Evolutionary conservation across 2,329 filamentous ascomycete genomes (phyloP), one percentile per base, ranked within the genome.

Genomic region (Aaosphaeria pasadenensis): DNA sequence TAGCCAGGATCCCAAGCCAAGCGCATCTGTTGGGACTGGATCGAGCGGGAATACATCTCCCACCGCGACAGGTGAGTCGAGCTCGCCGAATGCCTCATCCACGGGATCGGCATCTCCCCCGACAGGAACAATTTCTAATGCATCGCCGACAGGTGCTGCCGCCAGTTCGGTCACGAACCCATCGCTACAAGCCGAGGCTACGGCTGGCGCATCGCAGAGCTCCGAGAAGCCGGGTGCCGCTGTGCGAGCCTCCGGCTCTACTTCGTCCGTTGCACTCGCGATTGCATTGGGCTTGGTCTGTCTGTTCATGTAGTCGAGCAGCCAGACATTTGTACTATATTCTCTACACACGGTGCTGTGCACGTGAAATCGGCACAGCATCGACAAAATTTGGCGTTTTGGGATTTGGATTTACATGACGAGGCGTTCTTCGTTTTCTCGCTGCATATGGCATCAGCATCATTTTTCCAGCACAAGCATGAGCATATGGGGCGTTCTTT

Each of bases 271-370:
- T 30, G 47, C 47, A 30, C 30, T 49, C 5, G 7, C 32, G 30
- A 13, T 49, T 32, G 47, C 47, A 13, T 24, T 49, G 11, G 36
- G 28, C 4, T 30, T 49, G 30, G 28, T 49, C 7, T 42, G 43
- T 17, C 11, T 46, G 17, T 49, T 49, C 32, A 35, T 43, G 29
- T 48, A 28, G 44, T 36, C 17, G 17, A 24, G 17, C 17, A 24
- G 17, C 17, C 17, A 24, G 17, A 24, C 17, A 24, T 24, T 24
- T 24, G 17, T 24, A 24, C 17, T 24, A 24, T 24, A 24, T 24
- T 24, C 17, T 24, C 17, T 24, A 24, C 17, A 24, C 17, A 24
- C 17, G 17, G 17, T 24, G 17, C 17, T 24, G 17, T 24, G 17
- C 17, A 24, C 17, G 3, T 24, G 17, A 24, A 24, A 24, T 24